Evolutionary conservation across 164 flowering plant genomes (phyloP), one percentile per base, ranked within the genome.

Genomic region (Kingdonia uniflora): DNA sequence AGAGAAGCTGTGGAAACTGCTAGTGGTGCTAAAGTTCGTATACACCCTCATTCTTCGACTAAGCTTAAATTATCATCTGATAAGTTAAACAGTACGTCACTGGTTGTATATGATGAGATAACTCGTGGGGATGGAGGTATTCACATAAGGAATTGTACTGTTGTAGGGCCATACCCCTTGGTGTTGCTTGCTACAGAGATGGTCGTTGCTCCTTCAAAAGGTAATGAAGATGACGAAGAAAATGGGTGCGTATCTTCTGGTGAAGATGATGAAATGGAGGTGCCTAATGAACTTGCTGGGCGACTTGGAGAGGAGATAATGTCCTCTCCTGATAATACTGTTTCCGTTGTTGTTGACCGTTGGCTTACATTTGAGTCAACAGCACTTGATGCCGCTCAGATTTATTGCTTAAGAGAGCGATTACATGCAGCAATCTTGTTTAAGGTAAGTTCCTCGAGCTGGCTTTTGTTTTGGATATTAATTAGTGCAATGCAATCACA

Each of bases 381-480:
- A 5, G 95, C 99, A 33, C 77, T 94, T 65, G 90, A 86, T 61
- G 76, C 74, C 59, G 97, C 99, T 63, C 95, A 82, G 46, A 69
- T 89, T 19, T 89, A 89, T 74, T 85, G 92, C 72, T 76, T 94
- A 72, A 75, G 97, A 63, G 90, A 87, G 74, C 71, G 92, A 48
- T 65, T 89, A 39, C 57, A 75, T 44, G 86, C 85, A 2, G 96
- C 97, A 56, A 78, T 76, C 50, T 63, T 83, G 60, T 85, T 79
- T 66, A 85, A 76, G 62, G 97, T 89, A 72, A 62, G 83, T 57
- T 45, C 35, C 41, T 65, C 4, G 19, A 14, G 46, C 35, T 47
- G 15, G 23, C 42, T 42, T 14, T 24, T n/a, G 4, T 41, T 35
- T 38, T 23, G 14, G 2, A 12, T 54, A 16, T 49, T 45, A 17